Percentiles rank a stretch among this genome's conserved stretches.
These are phyloP conservation scores for Kwoniella sp. DNA, from an alignment of 768 basidiomycete species.

Conservation along the genomic window DNA sequence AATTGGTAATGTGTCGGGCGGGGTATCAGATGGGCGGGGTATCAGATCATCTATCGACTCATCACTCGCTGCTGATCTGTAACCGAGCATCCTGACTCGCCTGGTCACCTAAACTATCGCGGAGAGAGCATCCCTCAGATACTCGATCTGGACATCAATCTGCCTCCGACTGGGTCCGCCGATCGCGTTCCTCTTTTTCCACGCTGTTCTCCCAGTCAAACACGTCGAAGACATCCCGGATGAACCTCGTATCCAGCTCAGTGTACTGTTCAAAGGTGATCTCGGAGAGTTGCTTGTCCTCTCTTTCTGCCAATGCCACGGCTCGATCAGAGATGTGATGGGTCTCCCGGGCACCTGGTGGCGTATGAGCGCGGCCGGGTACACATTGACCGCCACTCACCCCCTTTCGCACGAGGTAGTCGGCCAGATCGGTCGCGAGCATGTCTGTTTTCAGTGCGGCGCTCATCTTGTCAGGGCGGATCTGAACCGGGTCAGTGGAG, in stretches of 20 bases:
- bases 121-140: no score
- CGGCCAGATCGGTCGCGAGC: constrained; percentile 95
- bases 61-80: no score
- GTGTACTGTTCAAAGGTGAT: constrained; percentile 76
- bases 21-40: no score
- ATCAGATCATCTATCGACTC: no score
- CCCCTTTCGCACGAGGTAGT: constrained; percentile 97
- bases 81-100: no score
- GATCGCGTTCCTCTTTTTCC: constrained; percentile 82
- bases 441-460: constrained; percentile 92
- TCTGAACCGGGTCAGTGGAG: constrained; percentile 54
- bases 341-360: constrained; percentile 97
- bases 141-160: constrained; percentile 78
- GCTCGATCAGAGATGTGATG: constrained; percentile 97
- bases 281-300: constrained; percentile 72
- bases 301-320: constrained; percentile 85
- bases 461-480: constrained; percentile 84
- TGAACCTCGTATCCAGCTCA: constrained; percentile 68
- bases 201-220: constrained; percentile 96
- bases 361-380: neutral
- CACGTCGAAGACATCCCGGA: constrained; percentile 71
- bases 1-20: no score
- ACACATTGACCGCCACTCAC: constrained; percentile 60
- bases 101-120: no score
- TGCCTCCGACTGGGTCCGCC: constrained; percentile 84